Evolutionary conservation across 1,139 yeast genomes (phyloP), one percentile per base, ranked within the genome.

Genomic region (Kazachstania sp.): DNA sequence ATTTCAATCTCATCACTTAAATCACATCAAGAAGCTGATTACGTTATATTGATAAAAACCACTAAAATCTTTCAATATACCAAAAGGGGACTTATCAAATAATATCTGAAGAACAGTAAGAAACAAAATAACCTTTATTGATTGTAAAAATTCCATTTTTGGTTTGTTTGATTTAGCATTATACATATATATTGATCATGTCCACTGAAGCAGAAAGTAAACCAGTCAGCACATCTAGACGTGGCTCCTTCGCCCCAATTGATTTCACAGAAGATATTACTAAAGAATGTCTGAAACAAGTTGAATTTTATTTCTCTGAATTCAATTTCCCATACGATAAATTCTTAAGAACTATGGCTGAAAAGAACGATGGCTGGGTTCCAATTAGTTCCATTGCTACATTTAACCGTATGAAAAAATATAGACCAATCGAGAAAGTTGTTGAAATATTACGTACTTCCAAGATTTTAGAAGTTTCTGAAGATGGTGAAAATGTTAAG

Each of bases 281-380:
- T 15, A 51, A 56, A 37, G 62, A 81, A 63, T 90, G 90, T 58
- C 72, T 84, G 59, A 81, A 81, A 63, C 97, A 88, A 71, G 95
- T 88, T 39, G 97, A 92, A 66, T 92, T 92, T 69, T 92, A 92
- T 72, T 92, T 92, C 68, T 84, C 95, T 38, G 97, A 92, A 69
- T 79, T 86, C 57, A 92, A 92, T 69, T 77, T 90, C 59, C 95
- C 95, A 60, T 81, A 83, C 54, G 98, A 92, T 71, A 85, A 83
- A 68, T 92, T 88, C 59, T 74, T 92, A 62, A 88, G 85, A 80
- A 81, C 85, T 54, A 81, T 86, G 35, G 83, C 90, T 56, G 88
- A 84, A 65, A 83, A 94, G 57, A 87, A 87, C 64, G 87, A 86
- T 53, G 96, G 96, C 32, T 92, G 97, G 97, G 95, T 92, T 44